phyloP scores from a whole-genome alignment of 148 eudicot genomes.

The Chenopodium quinoa region DNA sequence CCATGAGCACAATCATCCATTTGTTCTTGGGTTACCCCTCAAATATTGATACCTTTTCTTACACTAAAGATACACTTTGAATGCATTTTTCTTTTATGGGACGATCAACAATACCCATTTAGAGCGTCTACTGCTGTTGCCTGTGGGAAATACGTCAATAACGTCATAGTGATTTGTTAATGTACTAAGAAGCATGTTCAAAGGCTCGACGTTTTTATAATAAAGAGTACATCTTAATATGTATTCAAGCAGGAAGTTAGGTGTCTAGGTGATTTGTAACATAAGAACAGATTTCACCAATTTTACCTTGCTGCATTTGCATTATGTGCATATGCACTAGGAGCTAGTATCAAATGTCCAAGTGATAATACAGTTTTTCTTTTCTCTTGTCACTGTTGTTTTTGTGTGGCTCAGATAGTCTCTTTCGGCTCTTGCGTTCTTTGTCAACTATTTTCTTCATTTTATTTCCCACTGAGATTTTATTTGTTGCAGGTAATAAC shows the following conservation, averaged over 20 bases:
- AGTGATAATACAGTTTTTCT: background rate
- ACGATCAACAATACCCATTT: background rate
- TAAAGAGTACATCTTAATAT: background rate
- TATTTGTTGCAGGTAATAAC: slow-evolving; percentile 50
- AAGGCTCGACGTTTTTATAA: too few relatives aligned
- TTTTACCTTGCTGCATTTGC: background rate
- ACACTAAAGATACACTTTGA: background rate
- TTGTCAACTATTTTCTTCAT: background rate
- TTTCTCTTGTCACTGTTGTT: background rate
- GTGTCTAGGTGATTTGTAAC: background rate
- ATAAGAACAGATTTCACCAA: background rate
- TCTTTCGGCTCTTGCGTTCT: background rate
- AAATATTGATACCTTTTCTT: background rate
- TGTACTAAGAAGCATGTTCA: background rate
- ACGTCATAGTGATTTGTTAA: background rate
- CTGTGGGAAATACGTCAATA: background rate
- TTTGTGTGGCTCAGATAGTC: background rate
- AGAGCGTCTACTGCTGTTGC: background rate
- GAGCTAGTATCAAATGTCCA: background rate
- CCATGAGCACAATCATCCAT: background rate
- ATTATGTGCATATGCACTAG: background rate
- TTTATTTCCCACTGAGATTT: background rate
- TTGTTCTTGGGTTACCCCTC: background rate
- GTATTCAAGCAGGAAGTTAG: background rate
- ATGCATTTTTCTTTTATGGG: background rate